A percentile compares a stretch with the other conserved stretches of the same genome.
These are phyloP conservation scores for Aspergillus novoparasiticus DNA, from an alignment of 2,329 filamentous ascomycete genomes.

Conservation along the genomic window DNA sequence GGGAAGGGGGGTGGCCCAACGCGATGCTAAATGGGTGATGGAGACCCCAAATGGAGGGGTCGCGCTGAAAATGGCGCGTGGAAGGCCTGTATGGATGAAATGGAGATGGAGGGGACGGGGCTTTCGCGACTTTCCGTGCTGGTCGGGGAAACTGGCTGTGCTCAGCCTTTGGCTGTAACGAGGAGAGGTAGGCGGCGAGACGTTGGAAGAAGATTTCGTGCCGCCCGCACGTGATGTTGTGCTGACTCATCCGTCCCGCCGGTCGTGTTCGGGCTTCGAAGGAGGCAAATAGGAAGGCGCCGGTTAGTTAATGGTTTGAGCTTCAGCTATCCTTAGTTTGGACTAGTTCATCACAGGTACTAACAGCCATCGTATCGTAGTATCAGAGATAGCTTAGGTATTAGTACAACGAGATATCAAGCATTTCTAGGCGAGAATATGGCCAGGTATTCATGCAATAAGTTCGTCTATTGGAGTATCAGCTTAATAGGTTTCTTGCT, in stretches of 20 bases:
- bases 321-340: not conserved
- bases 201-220: conserved; percentile 38
- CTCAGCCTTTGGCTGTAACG: conserved; percentile 35
- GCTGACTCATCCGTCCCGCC: conserved; percentile 28
- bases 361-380: not conserved
- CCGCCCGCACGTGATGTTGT: conserved; percentile 25
- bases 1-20: conserved; percentile 17
- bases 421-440: not conserved
- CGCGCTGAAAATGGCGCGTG: conserved; percentile 37
- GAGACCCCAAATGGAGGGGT: conserved; percentile 25
- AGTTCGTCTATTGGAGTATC: not conserved
- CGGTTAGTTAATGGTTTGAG: not conserved
- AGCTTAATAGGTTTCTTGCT: not conserved
- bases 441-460: not conserved
- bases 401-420: not conserved
- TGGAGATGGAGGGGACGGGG: conserved; percentile 42
- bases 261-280: conserved; percentile 7
- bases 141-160: conserved; percentile 42
- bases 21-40: conserved; percentile 22
- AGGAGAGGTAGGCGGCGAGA: conserved; percentile 35
- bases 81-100: conserved; percentile 37
- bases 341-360: not conserved
- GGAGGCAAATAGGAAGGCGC: not conserved
- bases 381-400: not conserved
- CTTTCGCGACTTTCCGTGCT: conserved; percentile 40